A percentile compares a stretch with the other conserved stretches of the same genome.
phyloP scores from a whole-genome alignment of 2,329 filamentous ascomycete species.

The Myriosclerotinia curreyana region DNA sequence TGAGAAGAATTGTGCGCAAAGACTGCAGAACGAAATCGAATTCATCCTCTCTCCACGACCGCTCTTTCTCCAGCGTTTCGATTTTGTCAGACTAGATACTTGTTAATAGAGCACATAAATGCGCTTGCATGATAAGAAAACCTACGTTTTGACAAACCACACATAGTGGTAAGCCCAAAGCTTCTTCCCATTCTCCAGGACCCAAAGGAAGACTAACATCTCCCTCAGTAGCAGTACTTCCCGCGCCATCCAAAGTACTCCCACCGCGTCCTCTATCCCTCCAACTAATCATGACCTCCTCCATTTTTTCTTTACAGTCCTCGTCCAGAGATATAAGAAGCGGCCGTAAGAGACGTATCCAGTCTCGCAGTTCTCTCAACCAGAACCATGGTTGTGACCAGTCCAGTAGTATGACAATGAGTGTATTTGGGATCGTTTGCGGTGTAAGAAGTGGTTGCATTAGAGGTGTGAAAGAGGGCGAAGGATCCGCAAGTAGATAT shows the following conservation, averaged over 20 bases:
- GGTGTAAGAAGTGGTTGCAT: constrained; percentile 81
- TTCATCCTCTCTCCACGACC: constrained; percentile 91
- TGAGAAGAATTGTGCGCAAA: constrained; percentile 81
- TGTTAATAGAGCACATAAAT: constrained; percentile 22
- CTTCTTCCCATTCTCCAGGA: constrained; percentile 90
- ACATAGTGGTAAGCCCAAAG: constrained; percentile 78
- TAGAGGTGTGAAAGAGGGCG: constrained; percentile 76
- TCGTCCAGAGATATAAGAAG: constrained; percentile 71
- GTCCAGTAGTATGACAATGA: constrained; percentile 88
- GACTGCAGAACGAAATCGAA: constrained; percentile 96
- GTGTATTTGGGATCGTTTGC: constrained; percentile 77
- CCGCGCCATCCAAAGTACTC: constrained; percentile 59
- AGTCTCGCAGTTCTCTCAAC: constrained; percentile 83
- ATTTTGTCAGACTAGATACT: constrained; percentile 43
- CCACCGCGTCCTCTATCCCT: constrained; percentile 70
- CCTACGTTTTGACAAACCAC: constrained; percentile 93
- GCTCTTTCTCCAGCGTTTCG: constrained; percentile 82
- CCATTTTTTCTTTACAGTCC: constrained; percentile 77
- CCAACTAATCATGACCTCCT: constrained; percentile 80
- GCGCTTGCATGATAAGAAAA: constrained; percentile 21
- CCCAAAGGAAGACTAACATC: constrained; percentile 74
- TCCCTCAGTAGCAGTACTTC: constrained; percentile 56
- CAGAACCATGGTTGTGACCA: constrained; percentile 94
- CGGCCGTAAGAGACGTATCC: constrained; percentile 79
- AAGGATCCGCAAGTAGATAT: constrained; percentile 83